These are phyloP conservation scores for Verticillium longisporum DNA, from an alignment of 2,329 filamentous ascomycete genomes.

Conservation along the genomic window DNA sequence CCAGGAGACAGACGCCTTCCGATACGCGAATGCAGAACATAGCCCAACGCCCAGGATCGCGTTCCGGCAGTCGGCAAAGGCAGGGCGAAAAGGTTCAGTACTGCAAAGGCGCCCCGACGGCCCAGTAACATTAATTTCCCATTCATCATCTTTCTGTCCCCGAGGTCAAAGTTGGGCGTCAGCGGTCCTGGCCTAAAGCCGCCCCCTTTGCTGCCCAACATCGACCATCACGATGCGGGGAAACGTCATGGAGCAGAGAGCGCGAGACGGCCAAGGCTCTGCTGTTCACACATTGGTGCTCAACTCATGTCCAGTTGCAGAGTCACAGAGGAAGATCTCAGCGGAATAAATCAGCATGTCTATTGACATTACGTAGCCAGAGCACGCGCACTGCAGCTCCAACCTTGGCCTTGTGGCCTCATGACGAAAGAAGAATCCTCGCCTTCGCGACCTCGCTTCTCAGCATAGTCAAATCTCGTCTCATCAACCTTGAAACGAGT, in stretches of 20 bases:
- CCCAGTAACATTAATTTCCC: neutral
- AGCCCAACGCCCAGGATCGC: no score
- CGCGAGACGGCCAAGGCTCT: neutral
- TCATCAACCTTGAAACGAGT: slow-evolving; percentile 1
- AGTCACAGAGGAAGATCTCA: neutral
- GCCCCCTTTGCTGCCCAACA: neutral
- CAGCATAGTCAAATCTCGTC: neutral
- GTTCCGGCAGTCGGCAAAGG: no score
- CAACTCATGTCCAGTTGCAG: no score
- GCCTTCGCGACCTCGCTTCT: neutral
- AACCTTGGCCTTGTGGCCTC: neutral
- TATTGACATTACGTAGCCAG: neutral
- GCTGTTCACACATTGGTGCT: neutral
- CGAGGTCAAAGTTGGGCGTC: neutral
- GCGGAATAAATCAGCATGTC: neutral
- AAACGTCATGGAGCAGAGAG: neutral
- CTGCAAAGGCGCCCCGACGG: neutral
- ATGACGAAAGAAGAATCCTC: neutral
- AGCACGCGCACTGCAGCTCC: neutral
- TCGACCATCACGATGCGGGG: neutral
- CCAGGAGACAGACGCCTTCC: no score
- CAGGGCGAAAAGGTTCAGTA: no score
- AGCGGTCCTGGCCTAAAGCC: neutral
- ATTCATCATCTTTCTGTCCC: neutral
- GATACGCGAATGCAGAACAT: no score